phyloP scores from a whole-genome alignment of 2,329 filamentous ascomycete genomes.

The Claviceps pazoutovae region DNA sequence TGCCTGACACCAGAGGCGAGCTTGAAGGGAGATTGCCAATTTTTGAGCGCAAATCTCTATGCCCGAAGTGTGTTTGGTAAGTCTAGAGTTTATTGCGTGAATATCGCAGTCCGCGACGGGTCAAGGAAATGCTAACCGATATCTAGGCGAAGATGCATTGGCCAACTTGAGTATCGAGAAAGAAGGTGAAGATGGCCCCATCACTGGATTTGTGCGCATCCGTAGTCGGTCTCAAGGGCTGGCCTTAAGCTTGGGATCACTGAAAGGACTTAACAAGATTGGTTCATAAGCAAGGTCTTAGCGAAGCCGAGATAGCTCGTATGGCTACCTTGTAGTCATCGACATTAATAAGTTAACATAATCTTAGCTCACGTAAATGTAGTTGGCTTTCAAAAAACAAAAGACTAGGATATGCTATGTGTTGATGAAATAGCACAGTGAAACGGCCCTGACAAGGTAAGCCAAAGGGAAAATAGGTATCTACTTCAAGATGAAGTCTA shows the following conservation, averaged over 20 bases:
- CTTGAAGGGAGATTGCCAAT: slow-evolving; percentile 93
- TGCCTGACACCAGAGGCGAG: slow-evolving; percentile 93
- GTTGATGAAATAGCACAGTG: too few species aligned
- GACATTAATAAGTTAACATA: too few species aligned
- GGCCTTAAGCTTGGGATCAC: slow-evolving; percentile 79
- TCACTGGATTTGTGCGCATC: slow-evolving; percentile 96
- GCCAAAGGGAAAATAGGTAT: too few species aligned
- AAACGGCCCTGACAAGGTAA: too few species aligned
- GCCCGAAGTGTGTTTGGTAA: slow-evolving; percentile 95
- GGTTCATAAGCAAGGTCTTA: slow-evolving; percentile 21
- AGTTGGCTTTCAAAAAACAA: too few species aligned
- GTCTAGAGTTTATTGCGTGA: slow-evolving; percentile 21
- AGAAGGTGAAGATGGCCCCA: slow-evolving; percentile 85
- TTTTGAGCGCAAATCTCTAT: slow-evolving; percentile 92
- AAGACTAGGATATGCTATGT: too few species aligned
- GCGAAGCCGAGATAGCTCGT: too few species aligned
- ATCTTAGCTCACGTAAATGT: too few species aligned
- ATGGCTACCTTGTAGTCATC: too few species aligned
- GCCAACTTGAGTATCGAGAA: slow-evolving; percentile 97
- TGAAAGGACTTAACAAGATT: slow-evolving; percentile 88
- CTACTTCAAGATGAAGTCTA: too few species aligned
- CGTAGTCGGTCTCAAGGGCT: slow-evolving; percentile 91
- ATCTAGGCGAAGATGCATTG: slow-evolving; percentile 87
- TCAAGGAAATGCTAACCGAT: slow-evolving; percentile 11
- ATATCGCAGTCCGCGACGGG: neutral